phyloP scores from a whole-genome alignment of 192 early-diverging fungal species.

The Coemansia erecta region DNA sequence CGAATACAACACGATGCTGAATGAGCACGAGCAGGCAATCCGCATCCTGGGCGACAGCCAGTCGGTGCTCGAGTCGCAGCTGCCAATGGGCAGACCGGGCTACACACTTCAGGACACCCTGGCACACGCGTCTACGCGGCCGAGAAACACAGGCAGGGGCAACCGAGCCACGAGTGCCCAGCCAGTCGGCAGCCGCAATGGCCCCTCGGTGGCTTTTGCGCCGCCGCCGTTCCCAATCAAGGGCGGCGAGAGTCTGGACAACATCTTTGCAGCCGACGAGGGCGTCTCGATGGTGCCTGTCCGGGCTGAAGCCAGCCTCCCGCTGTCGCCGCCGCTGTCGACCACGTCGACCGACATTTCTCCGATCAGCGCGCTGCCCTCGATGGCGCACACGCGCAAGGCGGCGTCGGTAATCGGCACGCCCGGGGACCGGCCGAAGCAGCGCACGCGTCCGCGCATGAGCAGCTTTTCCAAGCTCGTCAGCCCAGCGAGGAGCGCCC shows the following conservation, averaged over 20 bases:
- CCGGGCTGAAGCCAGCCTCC: not conserved
- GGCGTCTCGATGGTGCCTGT: not conserved
- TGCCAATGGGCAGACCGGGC: not conserved
- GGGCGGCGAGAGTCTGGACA: slow-evolving; percentile 25
- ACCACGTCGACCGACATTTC: slow-evolving; percentile 4
- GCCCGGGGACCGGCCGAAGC: slow-evolving; percentile 1
- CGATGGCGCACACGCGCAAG: slow-evolving; percentile 16
- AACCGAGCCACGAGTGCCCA: too few species aligned
- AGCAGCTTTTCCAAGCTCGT: slow-evolving; percentile 38
- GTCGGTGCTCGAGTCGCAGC: slow-evolving; percentile 23
- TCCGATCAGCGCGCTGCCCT: not conserved
- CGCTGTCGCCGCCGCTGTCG: slow-evolving; percentile 25
- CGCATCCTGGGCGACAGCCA: slow-evolving; percentile 24
- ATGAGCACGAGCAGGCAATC: slow-evolving; percentile 43
- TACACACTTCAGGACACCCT: not conserved
- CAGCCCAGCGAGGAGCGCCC: not conserved
- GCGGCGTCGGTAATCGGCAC: slow-evolving; percentile 38
- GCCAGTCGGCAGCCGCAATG: not conserved
- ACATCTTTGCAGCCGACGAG: slow-evolving; percentile 36
- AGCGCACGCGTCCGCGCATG: slow-evolving; percentile 18
- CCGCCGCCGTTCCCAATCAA: not conserved
- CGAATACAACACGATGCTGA: slow-evolving; percentile 36
- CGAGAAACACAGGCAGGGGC: too few species aligned
- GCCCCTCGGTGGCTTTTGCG: not conserved
- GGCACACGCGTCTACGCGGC: not conserved